A percentile compares a stretch with the other conserved stretches of the same genome.
Conservation (phyloP, 2,329 filamentous ascomycete species). For the Ascochyta lentis region DNA sequence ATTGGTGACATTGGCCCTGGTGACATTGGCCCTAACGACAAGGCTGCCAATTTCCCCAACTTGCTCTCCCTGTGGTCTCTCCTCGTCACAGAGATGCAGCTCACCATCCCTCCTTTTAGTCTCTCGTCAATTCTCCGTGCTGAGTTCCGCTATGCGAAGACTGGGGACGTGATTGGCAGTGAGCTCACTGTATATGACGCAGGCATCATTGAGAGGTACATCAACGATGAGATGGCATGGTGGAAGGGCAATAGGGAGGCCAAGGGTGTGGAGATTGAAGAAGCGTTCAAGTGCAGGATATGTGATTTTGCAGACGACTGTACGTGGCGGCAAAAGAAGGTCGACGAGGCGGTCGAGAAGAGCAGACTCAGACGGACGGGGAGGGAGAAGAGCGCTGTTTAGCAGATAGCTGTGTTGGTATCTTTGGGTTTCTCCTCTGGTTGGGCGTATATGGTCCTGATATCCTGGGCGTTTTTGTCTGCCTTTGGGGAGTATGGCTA, state of each 20-base stretch:
- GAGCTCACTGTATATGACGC: slow-evolving; percentile 72
- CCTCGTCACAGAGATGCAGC: slow-evolving; percentile 66
- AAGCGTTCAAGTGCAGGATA: slow-evolving; percentile 84
- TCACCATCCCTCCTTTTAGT: slow-evolving; percentile 58
- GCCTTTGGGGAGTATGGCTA: too few relatives aligned
- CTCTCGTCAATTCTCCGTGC: slow-evolving; percentile 61
- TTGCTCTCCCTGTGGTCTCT: slow-evolving; percentile 66
- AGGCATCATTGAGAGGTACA: slow-evolving; percentile 67
- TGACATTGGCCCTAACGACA: slow-evolving; percentile 57
- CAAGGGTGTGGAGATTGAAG: slow-evolving; percentile 78
- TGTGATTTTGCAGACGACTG: slow-evolving; percentile 86
- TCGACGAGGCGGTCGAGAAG: slow-evolving; percentile 63
- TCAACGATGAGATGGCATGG: slow-evolving; percentile 78
- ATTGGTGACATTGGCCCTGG: slow-evolving; percentile 67
- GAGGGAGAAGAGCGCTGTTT: slow-evolving; percentile 38
- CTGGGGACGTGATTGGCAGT: slow-evolving; percentile 62
- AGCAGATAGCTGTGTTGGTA: neutral
- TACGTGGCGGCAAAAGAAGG: slow-evolving; percentile 75
- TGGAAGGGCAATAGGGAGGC: slow-evolving; percentile 80
- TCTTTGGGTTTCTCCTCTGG: neutral
- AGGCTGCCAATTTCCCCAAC: slow-evolving; percentile 65
- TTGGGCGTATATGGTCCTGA: too few relatives aligned
- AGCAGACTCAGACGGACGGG: slow-evolving; percentile 30
- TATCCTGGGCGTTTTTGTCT: too few relatives aligned
- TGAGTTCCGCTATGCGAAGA: slow-evolving; percentile 59